A percentile compares a stretch with the other conserved stretches of the same genome.
Evolutionary conservation across 2,329 filamentous ascomycete species (phyloP).

Genomic region (Botrytis porri): DNA sequence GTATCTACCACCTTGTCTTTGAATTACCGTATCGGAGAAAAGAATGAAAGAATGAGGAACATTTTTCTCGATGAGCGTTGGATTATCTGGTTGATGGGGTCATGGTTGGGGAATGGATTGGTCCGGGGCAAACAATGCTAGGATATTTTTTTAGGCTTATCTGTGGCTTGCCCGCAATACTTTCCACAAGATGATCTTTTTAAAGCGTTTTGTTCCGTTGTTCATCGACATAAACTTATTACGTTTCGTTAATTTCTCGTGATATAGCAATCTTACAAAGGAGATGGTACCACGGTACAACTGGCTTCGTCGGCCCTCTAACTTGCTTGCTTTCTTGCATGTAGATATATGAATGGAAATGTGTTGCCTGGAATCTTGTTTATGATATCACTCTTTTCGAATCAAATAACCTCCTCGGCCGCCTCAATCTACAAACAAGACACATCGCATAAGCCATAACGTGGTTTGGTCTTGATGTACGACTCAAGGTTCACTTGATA

Average conservation of each 20-base stretch:
- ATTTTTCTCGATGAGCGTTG: neutral
- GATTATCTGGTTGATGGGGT: neutral
- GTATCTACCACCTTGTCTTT: constrained; percentile 8
- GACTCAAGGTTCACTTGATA: neutral
- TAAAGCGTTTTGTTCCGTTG: constrained; percentile 9
- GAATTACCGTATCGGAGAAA: constrained; percentile 6
- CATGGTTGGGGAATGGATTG: constrained; percentile 11
- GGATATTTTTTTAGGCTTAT: constrained; percentile 19
- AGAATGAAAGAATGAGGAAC: constrained; percentile 2
- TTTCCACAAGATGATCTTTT: neutral
- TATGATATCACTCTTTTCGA: neutral
- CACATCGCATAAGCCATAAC: constrained; percentile 10
- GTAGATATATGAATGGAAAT: constrained; percentile 11
- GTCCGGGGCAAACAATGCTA: constrained; percentile 5
- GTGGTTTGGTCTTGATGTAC: neutral
- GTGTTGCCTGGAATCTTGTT: constrained; percentile 13
- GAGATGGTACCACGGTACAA: neutral
- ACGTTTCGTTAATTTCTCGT: neutral
- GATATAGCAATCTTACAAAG: neutral
- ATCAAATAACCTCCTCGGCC: constrained; percentile 3
- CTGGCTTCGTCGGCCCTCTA: neutral
- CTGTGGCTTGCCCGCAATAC: neutral
- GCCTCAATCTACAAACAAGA: constrained; percentile 12
- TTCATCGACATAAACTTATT: constrained; percentile 13
- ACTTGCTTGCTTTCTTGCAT: neutral